phyloP scores from a whole-genome alignment of 192 early-diverging fungal species.

The Podila horticola region DNA sequence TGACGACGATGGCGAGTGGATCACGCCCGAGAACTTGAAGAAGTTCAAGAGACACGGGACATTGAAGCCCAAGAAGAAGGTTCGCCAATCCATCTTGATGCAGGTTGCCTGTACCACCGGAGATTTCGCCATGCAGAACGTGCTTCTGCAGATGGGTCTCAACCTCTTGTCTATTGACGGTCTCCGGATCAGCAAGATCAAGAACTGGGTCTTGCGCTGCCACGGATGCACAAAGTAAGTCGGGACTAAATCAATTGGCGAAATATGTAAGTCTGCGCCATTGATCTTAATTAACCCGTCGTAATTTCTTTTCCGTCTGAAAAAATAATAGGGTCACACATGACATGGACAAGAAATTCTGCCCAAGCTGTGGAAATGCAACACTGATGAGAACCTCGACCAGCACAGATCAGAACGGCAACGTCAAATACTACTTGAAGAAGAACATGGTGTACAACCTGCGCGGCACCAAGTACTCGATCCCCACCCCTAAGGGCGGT shows the following conservation, averaged over 20 bases:
- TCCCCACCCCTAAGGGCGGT: constrained; percentile 87
- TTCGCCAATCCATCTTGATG: constrained; percentile 51
- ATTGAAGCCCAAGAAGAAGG: constrained; percentile 51
- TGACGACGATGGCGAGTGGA: constrained; percentile 87
- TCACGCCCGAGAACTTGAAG: constrained; percentile 90
- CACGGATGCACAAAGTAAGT: constrained; percentile 90
- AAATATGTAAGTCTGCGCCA: too few species aligned
- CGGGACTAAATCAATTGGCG: too few species aligned
- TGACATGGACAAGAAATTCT: constrained; percentile 93
- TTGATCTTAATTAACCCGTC: neutral
- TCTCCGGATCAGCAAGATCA: constrained; percentile 75
- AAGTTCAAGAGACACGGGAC: constrained; percentile 72
- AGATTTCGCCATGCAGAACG: constrained; percentile 98
- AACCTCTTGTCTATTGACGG: constrained; percentile 88
- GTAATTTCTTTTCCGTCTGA: too few species aligned
- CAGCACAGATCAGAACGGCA: constrained; percentile 82
- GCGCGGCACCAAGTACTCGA: constrained; percentile 89
- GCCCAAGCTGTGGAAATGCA: constrained; percentile 89
- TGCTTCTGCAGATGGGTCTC: constrained; percentile 92
- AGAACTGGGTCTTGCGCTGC: constrained; percentile 93
- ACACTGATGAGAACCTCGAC: constrained; percentile 88
- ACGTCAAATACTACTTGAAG: constrained; percentile 86
- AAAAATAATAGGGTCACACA: constrained; percentile 68
- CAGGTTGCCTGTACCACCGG: constrained; percentile 89
- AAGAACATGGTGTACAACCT: constrained; percentile 90